phyloP scores from a whole-genome alignment of 768 basidiomycete genomes.

The Piloderma croceum region DNA sequence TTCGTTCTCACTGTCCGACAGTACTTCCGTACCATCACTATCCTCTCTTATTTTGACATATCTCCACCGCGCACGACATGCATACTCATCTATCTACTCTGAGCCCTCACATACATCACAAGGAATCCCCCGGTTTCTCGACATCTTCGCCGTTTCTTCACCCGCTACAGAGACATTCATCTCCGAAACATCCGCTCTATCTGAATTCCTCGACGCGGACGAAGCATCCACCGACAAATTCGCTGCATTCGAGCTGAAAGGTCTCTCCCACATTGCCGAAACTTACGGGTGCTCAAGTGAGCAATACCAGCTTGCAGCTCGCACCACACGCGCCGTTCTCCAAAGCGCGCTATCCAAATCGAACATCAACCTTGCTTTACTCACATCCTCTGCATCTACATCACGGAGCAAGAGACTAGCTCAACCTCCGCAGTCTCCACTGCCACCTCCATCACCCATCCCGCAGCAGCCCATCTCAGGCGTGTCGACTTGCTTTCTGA shows the following conservation, averaged over 20 bases:
- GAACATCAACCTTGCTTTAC: constrained; percentile 44
- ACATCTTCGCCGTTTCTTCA: constrained; percentile 38
- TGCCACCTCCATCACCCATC: constrained; percentile 41
- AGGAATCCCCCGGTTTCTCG: constrained; percentile 30
- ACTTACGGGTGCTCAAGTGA: constrained; percentile 47
- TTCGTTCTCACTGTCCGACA: constrained; percentile 39
- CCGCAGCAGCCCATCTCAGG: constrained; percentile 52
- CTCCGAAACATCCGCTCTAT: constrained; percentile 38
- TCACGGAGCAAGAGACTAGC: constrained; percentile 32
- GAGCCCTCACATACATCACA: constrained; percentile 27
- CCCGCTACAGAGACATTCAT: constrained; percentile 34
- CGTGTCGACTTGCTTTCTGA: constrained; percentile 57
- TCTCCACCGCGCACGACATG: constrained; percentile 50
- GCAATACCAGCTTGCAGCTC: constrained; percentile 44
- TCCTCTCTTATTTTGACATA: constrained; percentile 53
- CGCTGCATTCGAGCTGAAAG: constrained; percentile 55
- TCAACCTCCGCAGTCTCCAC: constrained; percentile 37
- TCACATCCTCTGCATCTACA: constrained; percentile 35
- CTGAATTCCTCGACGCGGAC: constrained; percentile 50
- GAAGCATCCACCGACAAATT: constrained; percentile 40
- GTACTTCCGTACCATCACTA: constrained; percentile 34
- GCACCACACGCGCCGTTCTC: constrained; percentile 45
- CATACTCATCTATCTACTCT: constrained; percentile 51
- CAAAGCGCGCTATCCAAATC: constrained; percentile 34
- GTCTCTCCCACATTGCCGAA: constrained; percentile 43